Evolutionary conservation across 164 flowering plant genomes (phyloP), one percentile per base, ranked within the genome.

Genomic region (Macadamia integrifolia): DNA sequence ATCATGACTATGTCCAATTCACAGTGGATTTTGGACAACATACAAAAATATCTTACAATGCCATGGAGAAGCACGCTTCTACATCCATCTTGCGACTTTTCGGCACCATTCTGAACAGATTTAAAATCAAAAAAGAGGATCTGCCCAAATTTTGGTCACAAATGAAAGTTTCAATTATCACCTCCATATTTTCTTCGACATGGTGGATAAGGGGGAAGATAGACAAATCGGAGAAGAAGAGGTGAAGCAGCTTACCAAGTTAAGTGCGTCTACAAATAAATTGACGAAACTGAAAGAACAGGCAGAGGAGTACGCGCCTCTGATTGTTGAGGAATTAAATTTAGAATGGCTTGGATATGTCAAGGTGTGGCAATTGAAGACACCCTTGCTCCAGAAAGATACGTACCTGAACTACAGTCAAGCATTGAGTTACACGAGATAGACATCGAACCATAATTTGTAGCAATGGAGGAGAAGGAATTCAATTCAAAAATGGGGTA

Each of bases 321-420:
- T 95, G 67, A 95, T 95, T 61, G 92, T 95, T 98, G 99, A 95
- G 71, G 99, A 95, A 63, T 76, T 95, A 66, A 98, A 95, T 71
- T 97, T 98, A 0, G 98, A 95, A 76, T 74, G 88, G 72, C 87
- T 95, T 60, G 99, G 99, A 69, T 95, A 95, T 78, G 92, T 95
- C 49, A 98, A 95, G 98, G 99, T 95, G 55, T 95, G 99, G 99
- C 99, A 95, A 77, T 79, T 95, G 74, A 98, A 95, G 80, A 95
- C 98, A 28, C 82, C 92, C 18, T 77, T 95, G 58, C 77, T 94
- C 43, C 99, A 94, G 65, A 94, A 87, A 78, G 99, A 95, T 80
- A 91, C 94, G 29, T 95, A 95, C 68, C 71, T 89, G 17, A 91
- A 81, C 79, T 89, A 95, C 88, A 95, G 99, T 67, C 98, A 92